Evolutionary conservation across 345 rosid genomes (phyloP), one percentile per base, ranked within the genome.

Genomic region (Clarkia xantiana): DNA sequence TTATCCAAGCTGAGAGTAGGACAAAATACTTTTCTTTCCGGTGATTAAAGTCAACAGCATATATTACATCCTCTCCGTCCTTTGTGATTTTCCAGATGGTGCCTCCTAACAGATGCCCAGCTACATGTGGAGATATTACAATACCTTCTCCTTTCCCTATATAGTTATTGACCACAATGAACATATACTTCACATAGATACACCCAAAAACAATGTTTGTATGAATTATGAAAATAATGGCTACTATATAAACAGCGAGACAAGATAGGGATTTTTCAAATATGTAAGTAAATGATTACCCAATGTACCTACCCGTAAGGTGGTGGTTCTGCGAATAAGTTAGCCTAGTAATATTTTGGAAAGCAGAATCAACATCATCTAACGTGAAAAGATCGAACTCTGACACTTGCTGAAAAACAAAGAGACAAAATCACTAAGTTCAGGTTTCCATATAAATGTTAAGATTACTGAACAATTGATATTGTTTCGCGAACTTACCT

Each of bases 81-180:
- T 91, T 91, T 8, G 94, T 79, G 66, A 91, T 91, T 75, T 78
- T 86, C 98, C 98, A 91, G 5, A 91, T 67, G 15, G 94, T 84
- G 57, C 98, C 93, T 62, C 98, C 98, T 64, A 90, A 62, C 58
- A 83, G 84, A 72, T 90, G 97, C 42, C 97, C 98, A 63, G 96
- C 96, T 45, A 67, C 89, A 63, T 91, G 96, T 16, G 98, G 98
- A 41, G 94, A 72, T 63, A 91, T 78, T 18, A 91, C 98, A 71
- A 91, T 86, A 23, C 96, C 96, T 65, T 91, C 98, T 49, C 96
- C 98, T 69, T 83, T 86, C 29, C 96, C 98, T 91, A 39, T 42
- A 25, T n/a, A 52, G 38, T 22, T 36, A 48, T 22, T 57, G 40
- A 42, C 22, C 25, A 18, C 56, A 19, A 8, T 48, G 18, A 48